These are phyloP conservation scores for Orbilia javanica DNA, from an alignment of 2,329 filamentous ascomycete genomes.

Conservation along the genomic window DNA sequence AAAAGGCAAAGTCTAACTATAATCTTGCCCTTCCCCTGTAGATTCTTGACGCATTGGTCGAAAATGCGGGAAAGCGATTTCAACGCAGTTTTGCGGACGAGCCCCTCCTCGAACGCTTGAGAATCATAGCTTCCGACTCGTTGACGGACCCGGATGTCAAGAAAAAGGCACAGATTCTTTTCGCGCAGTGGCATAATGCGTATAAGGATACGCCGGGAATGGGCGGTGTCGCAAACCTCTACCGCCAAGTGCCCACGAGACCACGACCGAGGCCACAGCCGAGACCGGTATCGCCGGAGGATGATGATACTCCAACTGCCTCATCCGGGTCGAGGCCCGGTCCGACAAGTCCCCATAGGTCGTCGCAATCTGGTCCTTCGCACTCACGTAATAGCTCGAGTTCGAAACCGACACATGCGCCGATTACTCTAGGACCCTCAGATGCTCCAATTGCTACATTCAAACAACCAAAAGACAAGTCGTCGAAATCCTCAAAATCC, in stretches of 20 bases:
- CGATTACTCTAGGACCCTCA: slow-evolving; percentile 64
- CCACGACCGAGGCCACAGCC: slow-evolving; percentile 62
- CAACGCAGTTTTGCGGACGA: slow-evolving; percentile 90
- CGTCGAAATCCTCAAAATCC: slow-evolving; percentile 61
- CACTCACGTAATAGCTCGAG: slow-evolving; percentile 62
- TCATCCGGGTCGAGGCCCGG: slow-evolving; percentile 58
- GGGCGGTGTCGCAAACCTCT: slow-evolving; percentile 81
- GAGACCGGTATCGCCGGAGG: slow-evolving; percentile 66
- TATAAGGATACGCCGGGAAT: slow-evolving; percentile 86
- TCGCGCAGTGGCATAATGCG: slow-evolving; percentile 84
- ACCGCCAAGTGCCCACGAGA: slow-evolving; percentile 75
- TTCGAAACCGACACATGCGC: slow-evolving; percentile 62
- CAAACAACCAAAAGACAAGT: slow-evolving; percentile 61
- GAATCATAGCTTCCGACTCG: slow-evolving; percentile 86
- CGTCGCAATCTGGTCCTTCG: slow-evolving; percentile 65
- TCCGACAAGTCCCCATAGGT: slow-evolving; percentile 58
- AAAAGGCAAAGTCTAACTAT: background rate
- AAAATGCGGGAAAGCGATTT: slow-evolving; percentile 90
- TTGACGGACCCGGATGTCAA: slow-evolving; percentile 87
- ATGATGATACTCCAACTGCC: slow-evolving; percentile 61
- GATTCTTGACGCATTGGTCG: slow-evolving; percentile 89
- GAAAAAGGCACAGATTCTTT: slow-evolving; percentile 87
- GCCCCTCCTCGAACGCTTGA: slow-evolving; percentile 87
- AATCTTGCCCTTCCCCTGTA: slow-evolving; percentile 4
- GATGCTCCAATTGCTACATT: slow-evolving; percentile 64